Evolutionary conservation across 2,329 filamentous ascomycete species (phyloP), one percentile per base, ranked within the genome.

Genomic region (Malbranchea cinnamomea): DNA sequence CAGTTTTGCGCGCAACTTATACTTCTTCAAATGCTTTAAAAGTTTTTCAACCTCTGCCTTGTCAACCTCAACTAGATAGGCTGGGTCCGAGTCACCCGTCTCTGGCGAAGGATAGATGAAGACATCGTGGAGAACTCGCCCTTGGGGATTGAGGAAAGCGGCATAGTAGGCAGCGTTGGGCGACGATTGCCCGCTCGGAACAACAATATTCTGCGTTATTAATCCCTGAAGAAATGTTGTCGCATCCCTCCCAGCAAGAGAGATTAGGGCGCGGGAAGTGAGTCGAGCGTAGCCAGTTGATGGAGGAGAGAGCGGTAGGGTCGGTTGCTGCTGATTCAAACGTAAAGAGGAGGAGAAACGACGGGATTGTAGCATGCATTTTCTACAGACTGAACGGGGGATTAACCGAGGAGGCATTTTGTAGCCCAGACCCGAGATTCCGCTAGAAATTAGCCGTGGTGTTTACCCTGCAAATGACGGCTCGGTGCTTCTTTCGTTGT

Each of bases 201-300:
- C 45, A 30, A 70, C 53, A 38, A 83, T 68, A 38, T 75, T 78
- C 38, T 77, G 71, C 1, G 87, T 93, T 39, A 89, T 70, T 33
- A 92, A 71, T 31, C 87, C 85, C 52, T 95, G 84, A 2, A 98
- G 68, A 54, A 85, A 95, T 42, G 78, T 77, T 26, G 78, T 68
- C 18, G 83, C 74, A 46, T 94, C 87, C 3, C 65, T 65, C 2
- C 89, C 89, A 10, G 74, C 69, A 38, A 95, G 62, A 23, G 76
- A 77, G 41, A 98, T 74, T 25, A 95, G 66, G 30, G 74, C 72
- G 28, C 89, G 79, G 40, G 77, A 76, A n/a, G 70, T 58, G 38
- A 95, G 55, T 25, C 46, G 49, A 35, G 63, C 56, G 42, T 63
- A 60, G 31, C 65, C 65, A 14, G 62, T 50, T 22, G 49, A 27